These are phyloP conservation scores for Botryobasidium botryosum DNA, from an alignment of 768 basidiomycete genomes.

Conservation along the genomic window DNA sequence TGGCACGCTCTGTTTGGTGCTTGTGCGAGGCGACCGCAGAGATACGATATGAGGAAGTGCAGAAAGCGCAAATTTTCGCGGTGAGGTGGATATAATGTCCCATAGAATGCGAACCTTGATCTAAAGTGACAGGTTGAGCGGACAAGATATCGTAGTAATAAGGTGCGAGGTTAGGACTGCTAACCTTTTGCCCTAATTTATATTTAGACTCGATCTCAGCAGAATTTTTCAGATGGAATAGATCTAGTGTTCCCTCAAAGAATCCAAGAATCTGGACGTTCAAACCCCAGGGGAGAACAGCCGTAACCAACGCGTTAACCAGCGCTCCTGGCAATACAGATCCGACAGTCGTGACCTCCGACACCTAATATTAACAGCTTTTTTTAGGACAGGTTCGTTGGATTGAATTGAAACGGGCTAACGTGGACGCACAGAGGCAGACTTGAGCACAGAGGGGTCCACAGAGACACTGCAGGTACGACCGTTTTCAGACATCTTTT, in stretches of 20 bases:
- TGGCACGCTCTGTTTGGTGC: conserved; percentile 22
- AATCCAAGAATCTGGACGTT: conserved; percentile 82
- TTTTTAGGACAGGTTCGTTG: no score
- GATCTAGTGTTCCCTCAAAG: conserved; percentile 80
- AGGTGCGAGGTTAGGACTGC: neutral
- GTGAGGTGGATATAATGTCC: conserved; percentile 46
- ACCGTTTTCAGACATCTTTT: conserved; percentile 54
- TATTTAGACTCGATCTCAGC: conserved; percentile 26
- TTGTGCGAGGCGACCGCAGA: conserved; percentile 20
- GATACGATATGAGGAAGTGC: conserved; percentile 52
- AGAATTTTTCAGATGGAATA: conserved; percentile 47
- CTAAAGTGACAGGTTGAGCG: conserved; percentile 16
- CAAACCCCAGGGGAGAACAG: conserved; percentile 52
- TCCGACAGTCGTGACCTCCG: conserved; percentile 59
- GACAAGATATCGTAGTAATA: neutral
- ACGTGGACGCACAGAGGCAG: conserved; percentile 33
- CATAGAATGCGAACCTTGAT: conserved; percentile 76
- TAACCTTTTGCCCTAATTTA: conserved; percentile 39
- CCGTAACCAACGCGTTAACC: conserved; percentile 69
- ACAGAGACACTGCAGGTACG: conserved; percentile 57
- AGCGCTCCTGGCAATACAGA: conserved; percentile 78
- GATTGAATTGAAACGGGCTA: conserved; percentile 4
- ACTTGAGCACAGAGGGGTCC: conserved; percentile 31
- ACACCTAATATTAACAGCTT: conserved; percentile 34
- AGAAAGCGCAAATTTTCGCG: conserved; percentile 72